Evolutionary conservation across 1,284 basidiomycete genomes (phyloP).

Genomic region (Fomitopsis schrenkii): DNA sequence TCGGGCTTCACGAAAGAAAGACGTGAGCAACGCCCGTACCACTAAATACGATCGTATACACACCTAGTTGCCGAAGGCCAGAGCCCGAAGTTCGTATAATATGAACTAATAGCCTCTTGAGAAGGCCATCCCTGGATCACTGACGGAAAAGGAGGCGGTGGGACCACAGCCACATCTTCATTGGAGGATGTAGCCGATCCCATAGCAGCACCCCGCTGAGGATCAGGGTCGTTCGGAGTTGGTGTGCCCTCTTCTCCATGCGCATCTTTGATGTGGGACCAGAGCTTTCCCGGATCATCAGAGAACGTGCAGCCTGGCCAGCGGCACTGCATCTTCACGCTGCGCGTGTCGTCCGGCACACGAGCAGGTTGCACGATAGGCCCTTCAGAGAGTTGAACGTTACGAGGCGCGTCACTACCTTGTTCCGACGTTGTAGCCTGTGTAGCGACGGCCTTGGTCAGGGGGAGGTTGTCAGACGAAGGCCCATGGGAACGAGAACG

Average conservation of each 20-base stretch:
- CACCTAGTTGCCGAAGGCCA: no score
- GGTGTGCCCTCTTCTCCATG: background rate
- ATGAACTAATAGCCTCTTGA: no score
- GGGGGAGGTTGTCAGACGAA: background rate
- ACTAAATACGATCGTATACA: no score
- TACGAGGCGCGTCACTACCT: background rate
- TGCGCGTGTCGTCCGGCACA: background rate
- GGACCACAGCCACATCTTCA: no score
- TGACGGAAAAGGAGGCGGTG: no score
- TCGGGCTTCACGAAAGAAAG: no score
- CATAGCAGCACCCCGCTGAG: no score
- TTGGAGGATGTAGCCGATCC: no score
- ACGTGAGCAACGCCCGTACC: no score
- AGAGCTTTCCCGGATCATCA: background rate
- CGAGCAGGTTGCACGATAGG: background rate
- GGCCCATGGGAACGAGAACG: background rate
- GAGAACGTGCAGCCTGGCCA: background rate
- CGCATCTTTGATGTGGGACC: background rate
- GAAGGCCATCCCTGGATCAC: no score
- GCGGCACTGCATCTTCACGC: background rate
- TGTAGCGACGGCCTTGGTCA: background rate
- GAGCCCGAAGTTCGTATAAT: no score
- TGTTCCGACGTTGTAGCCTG: background rate
- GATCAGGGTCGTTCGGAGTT: no score
- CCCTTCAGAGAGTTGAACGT: background rate